Base-by-base conservation (phyloP, 306 rosid species). In the Gleditsia sinensis region DNA sequence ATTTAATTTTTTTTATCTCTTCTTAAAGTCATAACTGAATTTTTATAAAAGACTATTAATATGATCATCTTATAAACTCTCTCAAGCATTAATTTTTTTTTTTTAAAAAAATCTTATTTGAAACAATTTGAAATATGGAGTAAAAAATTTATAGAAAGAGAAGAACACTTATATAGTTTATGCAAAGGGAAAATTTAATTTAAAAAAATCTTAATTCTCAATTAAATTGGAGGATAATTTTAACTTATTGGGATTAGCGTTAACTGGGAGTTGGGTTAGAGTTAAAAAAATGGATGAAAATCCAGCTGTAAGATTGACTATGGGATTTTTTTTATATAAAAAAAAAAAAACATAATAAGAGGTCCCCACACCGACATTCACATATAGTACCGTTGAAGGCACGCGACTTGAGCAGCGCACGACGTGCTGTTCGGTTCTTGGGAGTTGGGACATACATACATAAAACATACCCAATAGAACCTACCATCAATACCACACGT, bases 351-450 rank as follows among this genome's bases (percentile, higher is more conserved):
- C n/a, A n/a, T n/a, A 42, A 42, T 5, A 33, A 32, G 66, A n/a
- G 21, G 53, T 33, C 66, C 43, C 66, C 40, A 59, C 45, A 1
- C 12, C n/a, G 11, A 33, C 50, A 63, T 7, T 1, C 11, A 4
- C 21, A 32, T 9, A 34, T 21, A 33, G 75, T 69, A 55, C 69
- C 85, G 81, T 84, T 74, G 68, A 74, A 77, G 83, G 64, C 83
- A 84, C 88, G 85, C 77, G 83, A 80, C 76, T 57, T 72, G 61
- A 74, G 73, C 76, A 70, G 37, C 40, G 32, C 62, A 32, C 48
- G 43, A 58, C 77, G 77, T 60, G 70, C 54, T 55, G 55, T 50
- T 49, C 6, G 40, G 13, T 33, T 32, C 40, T 49, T 5, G 55
- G 25, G 55, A 17, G 23, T 49, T 5, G 55, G 25, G 55, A 17